Evolutionary conservation across 2,329 filamentous ascomycete genomes (phyloP), one percentile per base, ranked within the genome.

Genomic region (Fusarium sp.): DNA sequence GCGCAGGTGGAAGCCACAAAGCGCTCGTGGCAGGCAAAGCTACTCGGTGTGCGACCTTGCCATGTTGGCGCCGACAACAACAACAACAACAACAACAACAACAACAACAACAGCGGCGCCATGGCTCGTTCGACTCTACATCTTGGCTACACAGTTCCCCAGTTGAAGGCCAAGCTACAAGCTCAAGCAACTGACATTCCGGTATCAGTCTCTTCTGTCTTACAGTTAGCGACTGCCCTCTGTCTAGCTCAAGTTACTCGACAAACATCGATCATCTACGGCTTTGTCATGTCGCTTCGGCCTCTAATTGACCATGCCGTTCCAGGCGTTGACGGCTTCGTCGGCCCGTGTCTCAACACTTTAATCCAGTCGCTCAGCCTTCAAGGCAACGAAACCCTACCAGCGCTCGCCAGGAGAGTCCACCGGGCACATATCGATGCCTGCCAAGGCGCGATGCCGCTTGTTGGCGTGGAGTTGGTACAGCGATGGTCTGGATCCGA

Each of bases 311-410:
- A 55, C 1, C 12, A 38, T 2, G 33, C 59, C 4, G 38, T 44
- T 3, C 2, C 24, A 1, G 44, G 12, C 2, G 33, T 70, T 2
- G 49, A 70, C 0, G 31, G 5, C 3, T 66, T 72, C 10, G 29
- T 72, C 7, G 70, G 69, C 0, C 70, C 65, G 11, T 72, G 69
- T 0, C 69, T 72, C 14, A 72, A 72, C 5, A 72, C 70, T 1
- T 7, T 72, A 0, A 44, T 72, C n/a, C 20, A 58, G 4, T 35
- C 16, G 2, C 4, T 51, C 0, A 16, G 10, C 0, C 56, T 71
- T 2, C 5, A 59, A 6, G 3, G 9, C 2, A 31, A 20, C 2
- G 69, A 72, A 29, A 56, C 42, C 11, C 16, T 72, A 2, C 42
- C 56, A 1, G n/a, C 58, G 0, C 16, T 72, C 6, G 65, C 36